Base-by-base conservation (phyloP, 1,284 basidiomycete species). In the Abortiporus biennis region DNA sequence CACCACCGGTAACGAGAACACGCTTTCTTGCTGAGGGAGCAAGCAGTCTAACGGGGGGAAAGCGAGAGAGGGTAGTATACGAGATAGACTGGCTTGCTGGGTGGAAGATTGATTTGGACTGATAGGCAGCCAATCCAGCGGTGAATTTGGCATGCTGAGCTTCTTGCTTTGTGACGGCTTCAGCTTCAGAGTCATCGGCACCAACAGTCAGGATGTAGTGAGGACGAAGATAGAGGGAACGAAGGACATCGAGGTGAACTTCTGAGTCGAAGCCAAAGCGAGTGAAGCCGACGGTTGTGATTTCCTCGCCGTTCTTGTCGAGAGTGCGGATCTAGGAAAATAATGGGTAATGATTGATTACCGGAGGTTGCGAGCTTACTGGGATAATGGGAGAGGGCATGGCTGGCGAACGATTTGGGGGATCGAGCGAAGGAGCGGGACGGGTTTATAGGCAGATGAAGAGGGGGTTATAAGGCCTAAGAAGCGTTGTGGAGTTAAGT, bases 1-100 rank as follows among this genome's bases (percentile, higher is more conserved):
- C 95, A 43, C 93, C 94, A 51, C 94, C 94, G 13, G 94, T 98
- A 52, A 95, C 83, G 31, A 99, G 79, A 55, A 98, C 74, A 38
- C 95, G 84, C 67, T 95, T 96, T 56, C 91, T 81, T 49, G 74
- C 64, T 3, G 79, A 72, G 24, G 87, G 80, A 15, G 90, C 67
- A 25, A 98, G 76, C 38, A 93, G 80, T 52, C 80, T 88, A 44
- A 98, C 93, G 3, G 94, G 91, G 6, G 92, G 89, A 65, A 93
- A 97, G 48, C 87, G 82, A 46, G 85, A 81, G 42, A 94, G 77
- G 20, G 91, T 94, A 36, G 90, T 92, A 66, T 92, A 95, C 33
- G 92, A 89, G 57, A 96, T 91, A 30, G 85, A 76, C 54, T 84
- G 75, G 29, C 72, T 76, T 49, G 84, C 76, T 32, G 88, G 80